Base-by-base conservation (phyloP, 2,329 filamentous ascomycete genomes). In the Phialemonium atrogriseum region DNA sequence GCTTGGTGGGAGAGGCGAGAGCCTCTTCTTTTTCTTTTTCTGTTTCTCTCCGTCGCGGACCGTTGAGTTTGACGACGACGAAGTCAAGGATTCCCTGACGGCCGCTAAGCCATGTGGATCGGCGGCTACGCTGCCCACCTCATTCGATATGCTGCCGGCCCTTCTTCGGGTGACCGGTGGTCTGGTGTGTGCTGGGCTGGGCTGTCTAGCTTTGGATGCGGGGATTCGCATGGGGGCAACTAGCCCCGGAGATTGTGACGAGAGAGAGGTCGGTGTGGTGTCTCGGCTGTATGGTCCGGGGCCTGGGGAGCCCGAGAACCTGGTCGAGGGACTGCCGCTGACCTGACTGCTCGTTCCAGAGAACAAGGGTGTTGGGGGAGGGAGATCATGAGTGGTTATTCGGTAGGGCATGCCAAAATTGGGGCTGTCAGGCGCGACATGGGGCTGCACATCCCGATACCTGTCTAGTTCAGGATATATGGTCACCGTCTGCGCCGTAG, bases 231-330 rank as follows among this genome's bases (percentile, higher is more conserved):
- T 62, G 33, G 57, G 72, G 38, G 48, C 67, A 51, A 74, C 56
- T 5, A 80, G 54, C 4, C 73, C 70, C 4, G 83, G 80, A 11
- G 81, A 87, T 45, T 81, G 79, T 2, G 83, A 87, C 7, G 78
- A 81, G 40, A 83, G 77, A 8, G 83, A 87, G 5, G 81, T 86
- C 6, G 83, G 83, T 4, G 83, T 87, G 1, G 82, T 86, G 37
- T 83, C 80, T 40, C 82, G 70, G 49, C 82, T 87, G 54, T 85
- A 87, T 5, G 75, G 60, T 3, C 79, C 74, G 9, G 80, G 75
- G 2, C 73, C 72, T 1, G 76, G 76, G 1, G 83, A 87, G 34
- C 77, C 82, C 2, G 80, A 84, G 46, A 82, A 86, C 38, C 78
- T 67, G 2, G 83, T 86, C 4, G 82, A 87, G 22, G 82, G 80